Evolutionary conservation across 2,329 filamentous ascomycete species (phyloP).

Genomic region (Tolypocladium capitatum): DNA sequence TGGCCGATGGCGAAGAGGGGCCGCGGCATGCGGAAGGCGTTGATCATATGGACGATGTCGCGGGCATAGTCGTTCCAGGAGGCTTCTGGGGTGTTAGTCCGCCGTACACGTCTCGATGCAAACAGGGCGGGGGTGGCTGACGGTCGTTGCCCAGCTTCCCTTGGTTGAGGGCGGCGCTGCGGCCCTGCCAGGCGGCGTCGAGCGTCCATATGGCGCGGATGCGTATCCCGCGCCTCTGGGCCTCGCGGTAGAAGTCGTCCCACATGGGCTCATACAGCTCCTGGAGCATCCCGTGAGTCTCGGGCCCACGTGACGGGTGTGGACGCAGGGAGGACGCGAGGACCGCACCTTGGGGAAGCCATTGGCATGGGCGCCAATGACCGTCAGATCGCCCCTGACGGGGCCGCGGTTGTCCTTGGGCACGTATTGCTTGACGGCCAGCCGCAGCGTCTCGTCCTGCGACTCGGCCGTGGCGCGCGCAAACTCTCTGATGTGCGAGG

Average conservation of each 20-base stretch:
- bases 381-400: conserved; percentile 64
- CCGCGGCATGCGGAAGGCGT: conserved; percentile 65
- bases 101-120: not conserved
- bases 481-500: conserved; percentile 74
- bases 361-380: conserved; percentile 81
- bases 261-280: conserved; percentile 89
- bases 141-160: conserved; percentile 68
- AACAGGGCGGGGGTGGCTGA: conserved; percentile 24
- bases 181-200: conserved; percentile 76
- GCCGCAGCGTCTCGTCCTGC: conserved; percentile 60
- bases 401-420: conserved; percentile 58
- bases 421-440: conserved; percentile 80
- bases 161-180: conserved; percentile 68
- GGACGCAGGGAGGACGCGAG: no score
- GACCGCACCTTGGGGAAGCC: conserved; percentile 67
- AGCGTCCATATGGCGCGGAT: conserved; percentile 83
- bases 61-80: conserved; percentile 77
- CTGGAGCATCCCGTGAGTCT: conserved; percentile 24
- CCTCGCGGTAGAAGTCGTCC: conserved; percentile 58
- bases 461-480: conserved; percentile 55
- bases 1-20: conserved; percentile 79
- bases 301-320: no score
- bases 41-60: conserved; percentile 76
- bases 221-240: conserved; percentile 46
- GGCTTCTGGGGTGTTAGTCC: conserved; percentile 33